phyloP scores from a whole-genome alignment of 2,329 filamentous ascomycete genomes.

The Penicillium palitans region DNA sequence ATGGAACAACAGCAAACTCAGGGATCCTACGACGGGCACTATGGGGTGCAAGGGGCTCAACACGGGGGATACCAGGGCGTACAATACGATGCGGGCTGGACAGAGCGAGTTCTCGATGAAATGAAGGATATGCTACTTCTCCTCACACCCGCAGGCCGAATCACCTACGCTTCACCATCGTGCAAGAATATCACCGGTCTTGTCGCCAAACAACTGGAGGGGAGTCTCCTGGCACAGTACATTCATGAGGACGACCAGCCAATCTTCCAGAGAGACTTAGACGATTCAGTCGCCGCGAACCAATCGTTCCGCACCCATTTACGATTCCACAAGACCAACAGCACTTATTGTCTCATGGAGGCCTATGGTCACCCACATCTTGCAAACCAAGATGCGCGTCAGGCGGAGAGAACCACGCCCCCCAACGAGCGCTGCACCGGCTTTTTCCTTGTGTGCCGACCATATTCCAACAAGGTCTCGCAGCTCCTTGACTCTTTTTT shows the following conservation, averaged over 20 bases:
- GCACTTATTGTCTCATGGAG: slow-evolving; percentile 77
- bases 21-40: slow-evolving; percentile 14
- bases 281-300: slow-evolving; percentile 82
- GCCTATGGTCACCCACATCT: slow-evolving; percentile 91
- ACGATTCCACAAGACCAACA: slow-evolving; percentile 74
- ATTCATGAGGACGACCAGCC: slow-evolving; percentile 83
- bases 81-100: slow-evolving; percentile 75
- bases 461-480: slow-evolving; percentile 86
- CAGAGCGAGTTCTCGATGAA: slow-evolving; percentile 84
- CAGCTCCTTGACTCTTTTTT: slow-evolving; percentile 86
- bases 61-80: slow-evolving; percentile 27
- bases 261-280: slow-evolving; percentile 83
- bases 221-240: slow-evolving; percentile 74
- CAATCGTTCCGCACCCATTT: slow-evolving; percentile 81
- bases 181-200: slow-evolving; percentile 75
- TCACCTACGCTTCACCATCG: slow-evolving; percentile 83
- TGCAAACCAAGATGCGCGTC: slow-evolving; percentile 62
- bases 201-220: slow-evolving; percentile 66
- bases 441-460: slow-evolving; percentile 89
- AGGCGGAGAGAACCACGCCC: slow-evolving; percentile 60
- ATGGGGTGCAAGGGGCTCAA: slow-evolving; percentile 15
- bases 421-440: slow-evolving; percentile 74
- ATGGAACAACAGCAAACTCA: slow-evolving; percentile 15
- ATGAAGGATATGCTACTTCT: slow-evolving; percentile 86
- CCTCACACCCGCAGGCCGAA: slow-evolving; percentile 77